Percentiles rank a stretch among this genome's conserved stretches.
These are phyloP conservation scores for Scutellaria minor DNA, from an alignment of 257 asterid species.

Conservation along the genomic window DNA sequence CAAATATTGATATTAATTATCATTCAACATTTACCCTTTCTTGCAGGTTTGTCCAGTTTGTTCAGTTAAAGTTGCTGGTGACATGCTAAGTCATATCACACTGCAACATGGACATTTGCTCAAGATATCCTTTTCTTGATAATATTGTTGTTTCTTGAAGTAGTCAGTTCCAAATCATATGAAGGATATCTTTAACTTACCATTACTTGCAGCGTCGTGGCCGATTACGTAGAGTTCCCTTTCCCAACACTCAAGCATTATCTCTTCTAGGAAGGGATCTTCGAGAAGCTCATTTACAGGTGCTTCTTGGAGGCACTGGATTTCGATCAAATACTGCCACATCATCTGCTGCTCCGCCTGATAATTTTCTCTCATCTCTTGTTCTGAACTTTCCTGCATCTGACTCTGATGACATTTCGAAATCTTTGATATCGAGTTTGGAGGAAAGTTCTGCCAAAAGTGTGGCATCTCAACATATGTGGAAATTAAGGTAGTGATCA, in stretches of 20 bases:
- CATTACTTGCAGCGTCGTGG: slow-evolving; percentile 71
- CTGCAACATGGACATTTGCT: slow-evolving; percentile 78
- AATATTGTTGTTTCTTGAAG: background rate
- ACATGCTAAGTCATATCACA: slow-evolving; percentile 75
- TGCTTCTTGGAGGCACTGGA: slow-evolving; percentile 73
- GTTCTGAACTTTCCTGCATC: slow-evolving; percentile 58
- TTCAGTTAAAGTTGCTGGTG: slow-evolving; percentile 69
- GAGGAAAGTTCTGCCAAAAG: slow-evolving; percentile 59
- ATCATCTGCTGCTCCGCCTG: slow-evolving; percentile 50
- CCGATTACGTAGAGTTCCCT: slow-evolving; percentile 67
- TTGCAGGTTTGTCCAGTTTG: slow-evolving; percentile 86
- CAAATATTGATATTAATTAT: background rate
- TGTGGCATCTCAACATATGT: slow-evolving; percentile 47
- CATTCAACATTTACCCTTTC: slow-evolving; percentile 26
- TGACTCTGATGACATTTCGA: slow-evolving; percentile 74
- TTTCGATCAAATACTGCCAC: slow-evolving; percentile 57
- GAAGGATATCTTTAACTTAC: slow-evolving; percentile 50
- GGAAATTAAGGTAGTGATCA: slow-evolving; percentile 71
- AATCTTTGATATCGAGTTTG: slow-evolving; percentile 62
- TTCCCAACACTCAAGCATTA: slow-evolving; percentile 73
- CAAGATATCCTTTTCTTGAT: slow-evolving; percentile 69
- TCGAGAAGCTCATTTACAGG: slow-evolving; percentile 84
- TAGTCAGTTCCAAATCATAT: background rate
- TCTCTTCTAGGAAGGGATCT: slow-evolving; percentile 84
- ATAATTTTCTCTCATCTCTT: slow-evolving; percentile 74